A percentile compares a stretch with the other conserved stretches of the same genome.
phyloP scores from a whole-genome alignment of 345 rosid genomes.

The Nephelium lappaceum region DNA sequence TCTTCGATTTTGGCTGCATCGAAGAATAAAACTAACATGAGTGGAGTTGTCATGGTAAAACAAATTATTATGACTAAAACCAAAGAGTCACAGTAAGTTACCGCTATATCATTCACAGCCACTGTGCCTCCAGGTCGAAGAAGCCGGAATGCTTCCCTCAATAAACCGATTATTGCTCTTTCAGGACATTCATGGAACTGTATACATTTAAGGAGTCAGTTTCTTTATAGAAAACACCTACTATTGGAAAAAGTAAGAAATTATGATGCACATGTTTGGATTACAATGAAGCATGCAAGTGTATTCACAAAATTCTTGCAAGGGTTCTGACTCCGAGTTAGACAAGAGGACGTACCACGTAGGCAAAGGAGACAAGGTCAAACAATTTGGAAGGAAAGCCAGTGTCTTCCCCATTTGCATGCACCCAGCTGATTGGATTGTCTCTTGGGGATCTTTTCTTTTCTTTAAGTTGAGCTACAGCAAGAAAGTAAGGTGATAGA shows the following conservation, averaged over 20 bases:
- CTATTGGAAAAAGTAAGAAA: not conserved
- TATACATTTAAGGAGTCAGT: slow-evolving; percentile 3
- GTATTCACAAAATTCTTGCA: not conserved
- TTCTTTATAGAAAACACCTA: not conserved
- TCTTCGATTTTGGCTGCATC: slow-evolving; percentile 65
- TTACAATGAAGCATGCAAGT: not conserved
- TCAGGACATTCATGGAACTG: slow-evolving; percentile 75
- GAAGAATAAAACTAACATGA: slow-evolving; percentile 7
- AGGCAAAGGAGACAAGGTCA: slow-evolving; percentile 52
- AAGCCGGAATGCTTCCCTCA: slow-evolving; percentile 48
- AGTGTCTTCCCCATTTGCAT: slow-evolving; percentile 63
- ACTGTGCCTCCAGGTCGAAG: slow-evolving; percentile 66
- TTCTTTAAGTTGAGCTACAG: slow-evolving; percentile 63
- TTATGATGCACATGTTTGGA: not conserved
- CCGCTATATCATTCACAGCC: slow-evolving; percentile 56
- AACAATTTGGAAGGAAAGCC: slow-evolving; percentile 62
- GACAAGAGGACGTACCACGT: slow-evolving; percentile 42
- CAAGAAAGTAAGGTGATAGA: slow-evolving; percentile 66
- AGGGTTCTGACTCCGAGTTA: not conserved
- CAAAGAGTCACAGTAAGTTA: slow-evolving; percentile 14
- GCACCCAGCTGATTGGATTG: slow-evolving; percentile 51
- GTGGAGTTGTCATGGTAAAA: not conserved
- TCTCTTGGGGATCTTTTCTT: slow-evolving; percentile 42
- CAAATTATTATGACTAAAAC: not conserved
- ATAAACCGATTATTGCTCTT: slow-evolving; percentile 45